Evolutionary conservation across 2,329 filamentous ascomycete genomes (phyloP).

Genomic region (Colletotrichum sp.): DNA sequence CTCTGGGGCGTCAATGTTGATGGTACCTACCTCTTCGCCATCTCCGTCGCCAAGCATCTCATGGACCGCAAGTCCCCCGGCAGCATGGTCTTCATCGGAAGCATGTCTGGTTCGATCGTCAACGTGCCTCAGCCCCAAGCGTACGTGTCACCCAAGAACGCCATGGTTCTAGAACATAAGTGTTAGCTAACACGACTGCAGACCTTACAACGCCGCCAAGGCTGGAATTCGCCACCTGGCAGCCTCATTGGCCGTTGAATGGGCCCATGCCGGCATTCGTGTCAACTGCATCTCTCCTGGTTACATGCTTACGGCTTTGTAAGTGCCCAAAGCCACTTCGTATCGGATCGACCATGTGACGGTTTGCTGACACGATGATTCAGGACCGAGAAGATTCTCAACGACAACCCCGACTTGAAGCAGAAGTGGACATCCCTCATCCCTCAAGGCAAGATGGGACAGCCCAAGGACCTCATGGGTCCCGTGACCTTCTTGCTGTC

Average conservation of each 20-base stretch:
- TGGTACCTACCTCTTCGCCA: constrained; percentile 89
- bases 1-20: constrained; percentile 94
- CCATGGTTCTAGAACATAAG: neutral
- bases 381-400: constrained; percentile 91
- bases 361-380: neutral
- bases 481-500: constrained; percentile 86
- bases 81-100: constrained; percentile 93
- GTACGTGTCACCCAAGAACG: constrained; percentile 38
- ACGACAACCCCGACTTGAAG: constrained; percentile 89
- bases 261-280: constrained; percentile 85
- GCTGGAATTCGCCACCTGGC: constrained; percentile 90
- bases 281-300: constrained; percentile 96
- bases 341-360: neutral
- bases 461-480: constrained; percentile 90
- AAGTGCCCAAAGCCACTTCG: constrained; percentile 42
- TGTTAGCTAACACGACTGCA: constrained; percentile 25
- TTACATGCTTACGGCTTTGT: constrained; percentile 96
- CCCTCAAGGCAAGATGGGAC: constrained; percentile 91
- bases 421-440: constrained; percentile 92
- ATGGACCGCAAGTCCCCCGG: constrained; percentile 81
- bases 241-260: constrained; percentile 88
- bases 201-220: constrained; percentile 91
- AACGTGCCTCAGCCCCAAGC: constrained; percentile 95
- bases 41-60: constrained; percentile 83
- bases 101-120: constrained; percentile 93